phyloP scores from a whole-genome alignment of 306 rosid genomes.

The Sphenostylis stenocarpa region DNA sequence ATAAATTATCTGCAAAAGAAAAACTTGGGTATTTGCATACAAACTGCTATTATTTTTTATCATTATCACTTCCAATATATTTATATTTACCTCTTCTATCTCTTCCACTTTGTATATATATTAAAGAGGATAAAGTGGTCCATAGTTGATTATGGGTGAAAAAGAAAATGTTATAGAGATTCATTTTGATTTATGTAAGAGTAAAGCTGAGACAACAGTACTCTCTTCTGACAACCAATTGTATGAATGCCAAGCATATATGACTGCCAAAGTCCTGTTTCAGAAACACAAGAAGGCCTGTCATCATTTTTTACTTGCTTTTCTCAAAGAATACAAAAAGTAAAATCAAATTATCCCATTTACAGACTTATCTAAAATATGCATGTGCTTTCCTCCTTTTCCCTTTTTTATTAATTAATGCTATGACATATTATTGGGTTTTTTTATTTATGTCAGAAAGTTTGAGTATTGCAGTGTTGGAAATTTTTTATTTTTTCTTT shows the following conservation, averaged over 20 bases:
- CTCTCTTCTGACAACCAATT: slow-evolving; percentile 22
- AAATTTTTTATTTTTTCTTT: background rate
- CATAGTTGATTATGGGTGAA: background rate
- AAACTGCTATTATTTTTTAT: no score
- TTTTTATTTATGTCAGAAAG: background rate
- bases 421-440: background rate
- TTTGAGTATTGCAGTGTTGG: background rate
- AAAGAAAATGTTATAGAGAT: background rate
- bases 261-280: background rate
- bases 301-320: background rate
- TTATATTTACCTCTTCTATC: no score
- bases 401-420: background rate
- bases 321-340: background rate
- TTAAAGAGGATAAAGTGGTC: background rate
- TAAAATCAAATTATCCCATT: background rate
- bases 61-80: no score
- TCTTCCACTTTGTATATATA: background rate
- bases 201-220: slow-evolving; percentile 25
- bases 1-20: no score
- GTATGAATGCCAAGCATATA: slow-evolving; percentile 27
- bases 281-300: slow-evolving; percentile 5
- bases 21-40: no score
- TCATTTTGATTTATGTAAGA: background rate
- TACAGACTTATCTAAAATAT: background rate
- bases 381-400: background rate